phyloP scores from a whole-genome alignment of 495 filamentous ascomycete genomes.

The Poronia punctata region DNA sequence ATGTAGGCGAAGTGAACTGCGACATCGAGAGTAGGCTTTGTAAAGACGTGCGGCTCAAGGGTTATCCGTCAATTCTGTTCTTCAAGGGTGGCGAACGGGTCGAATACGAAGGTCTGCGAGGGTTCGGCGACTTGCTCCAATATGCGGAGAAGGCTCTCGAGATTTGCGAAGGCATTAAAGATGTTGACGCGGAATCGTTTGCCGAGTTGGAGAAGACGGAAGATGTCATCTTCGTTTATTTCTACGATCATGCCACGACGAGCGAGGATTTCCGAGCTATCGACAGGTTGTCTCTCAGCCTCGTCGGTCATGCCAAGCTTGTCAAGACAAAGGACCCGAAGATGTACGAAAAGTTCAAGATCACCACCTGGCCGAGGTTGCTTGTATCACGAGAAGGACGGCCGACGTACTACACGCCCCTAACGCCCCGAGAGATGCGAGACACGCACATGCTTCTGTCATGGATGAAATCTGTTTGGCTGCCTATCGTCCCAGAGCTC shows the following conservation, averaged over 20 bases:
- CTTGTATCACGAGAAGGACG: conserved; percentile 84
- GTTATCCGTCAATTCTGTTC: conserved; percentile 86
- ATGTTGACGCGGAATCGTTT: conserved; percentile 70
- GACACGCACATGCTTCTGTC: conserved; percentile 70
- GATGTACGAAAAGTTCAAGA: conserved; percentile 77
- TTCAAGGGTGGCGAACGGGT: conserved; percentile 88
- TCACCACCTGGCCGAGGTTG: conserved; percentile 88
- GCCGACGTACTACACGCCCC: conserved; percentile 76
- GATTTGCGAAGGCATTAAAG: conserved; percentile 63
- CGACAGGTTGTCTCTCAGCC: conserved; percentile 73
- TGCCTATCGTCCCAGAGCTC: conserved; percentile 94
- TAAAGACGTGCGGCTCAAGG: conserved; percentile 72
- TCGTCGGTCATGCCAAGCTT: conserved; percentile 85
- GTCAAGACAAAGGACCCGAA: conserved; percentile 76
- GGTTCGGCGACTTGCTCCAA: conserved; percentile 79
- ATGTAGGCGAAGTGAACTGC: conserved; percentile 95
- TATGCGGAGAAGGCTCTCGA: conserved; percentile 84
- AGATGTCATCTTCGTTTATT: conserved; percentile 93
- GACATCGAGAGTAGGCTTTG: conserved; percentile 76
- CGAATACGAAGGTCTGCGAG: conserved; percentile 88
- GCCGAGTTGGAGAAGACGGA: conserved; percentile 84
- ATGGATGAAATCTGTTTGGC: conserved; percentile 96
- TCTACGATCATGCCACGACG: conserved; percentile 92
- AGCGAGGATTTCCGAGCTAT: conserved; percentile 84
- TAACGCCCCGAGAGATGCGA: conserved; percentile 84